Evolutionary conservation across 192 early-diverging fungal species (phyloP), one percentile per base, ranked within the genome.

Genomic region (Funneliformis geosporum): DNA sequence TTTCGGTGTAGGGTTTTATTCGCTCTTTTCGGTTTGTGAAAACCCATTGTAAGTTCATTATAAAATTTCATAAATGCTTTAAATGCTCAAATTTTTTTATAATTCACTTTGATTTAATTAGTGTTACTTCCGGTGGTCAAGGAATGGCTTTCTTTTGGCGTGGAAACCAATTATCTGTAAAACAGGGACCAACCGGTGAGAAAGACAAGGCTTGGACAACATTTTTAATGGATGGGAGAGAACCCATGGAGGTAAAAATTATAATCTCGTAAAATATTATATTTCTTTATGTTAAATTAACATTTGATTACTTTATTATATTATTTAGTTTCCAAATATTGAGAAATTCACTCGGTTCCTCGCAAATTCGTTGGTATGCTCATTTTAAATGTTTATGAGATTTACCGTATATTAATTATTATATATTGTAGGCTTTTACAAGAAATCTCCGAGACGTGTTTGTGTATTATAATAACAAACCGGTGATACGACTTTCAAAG

Each of bases 81-180:
- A n/a, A n/a, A n/a, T n/a, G n/a, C n/a, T n/a, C n/a, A n/a, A n/a
- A n/a, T n/a, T n/a, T n/a, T n/a, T n/a, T n/a, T n/a, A n/a, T n/a
- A n/a, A n/a, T n/a, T n/a, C n/a, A n/a, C n/a, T n/a, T n/a, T n/a
- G n/a, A n/a, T n/a, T n/a, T n/a, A n/a, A n/a, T n/a, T n/a, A 90
- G 89, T 62, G 91, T 96, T 16, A 87, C 91, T 27, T 93, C 92
- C 1, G 94, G 91, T 21, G 81, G 85, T 43, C 85, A 93, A 60
- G 94, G 92, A 75, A 94, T 96, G 93, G 94, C 89, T 0, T 97
- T 97, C 82, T 93, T 94, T 81, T 97, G 94, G 90, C 91, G 89
- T 75, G 93, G 92, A 9, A 95, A 97, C 83, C 93, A 94, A 80
- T 86, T 97, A 23, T 96, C 91, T 82, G 93, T 93, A 0, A 95